Evolutionary conservation across 2,329 filamentous ascomycete species (phyloP), one percentile per base, ranked within the genome.

Genomic region (Alternaria gaisen): DNA sequence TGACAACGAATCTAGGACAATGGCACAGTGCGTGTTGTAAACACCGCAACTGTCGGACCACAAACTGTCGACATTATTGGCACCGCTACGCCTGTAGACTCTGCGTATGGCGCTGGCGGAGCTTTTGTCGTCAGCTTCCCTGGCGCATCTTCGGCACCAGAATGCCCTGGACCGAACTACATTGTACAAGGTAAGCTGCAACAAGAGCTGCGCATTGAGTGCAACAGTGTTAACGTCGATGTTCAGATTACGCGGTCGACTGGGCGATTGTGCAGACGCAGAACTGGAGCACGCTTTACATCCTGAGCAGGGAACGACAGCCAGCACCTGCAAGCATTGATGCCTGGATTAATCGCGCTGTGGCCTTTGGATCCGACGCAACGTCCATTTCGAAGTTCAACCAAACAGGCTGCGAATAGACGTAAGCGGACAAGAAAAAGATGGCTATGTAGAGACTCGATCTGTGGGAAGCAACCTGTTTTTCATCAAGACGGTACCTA

Each of bases 211-310:
- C 5, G 20, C 10, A 22, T 3, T 1, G n/a, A 18, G 9, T 8
- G 10, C 16, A 14, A 12, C 2, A 18, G 9, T 30, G 16, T 46
- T 71, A 28, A 69, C n/a, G 2, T 28, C 18, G 1, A 20, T 8
- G 12, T 3, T 5, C 22, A 74, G 71, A 73, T 42, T 73, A 70
- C 26, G 67, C 66, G 1, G 52, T 65, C 5, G 66, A 73, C 24
- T 71, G 70, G 64, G 67, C 73, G 10, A 70, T 75, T 51, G 71
- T 75, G 6, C 71, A 75, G 56, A 73, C 72, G 8, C 67, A 72
- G 30, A 63, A 71, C 8, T 75, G 72, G 73, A 66, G 55, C 14
- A 73, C 72, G 9, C 44, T 75, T 47, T 75, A 70, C 55, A 67
- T 74, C 10, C 38, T 75, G 24, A 73, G 69, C 52, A 63, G 73